Evolutionary conservation across 1,284 basidiomycete species (phyloP).

Genomic region (Naganishia sp.): DNA sequence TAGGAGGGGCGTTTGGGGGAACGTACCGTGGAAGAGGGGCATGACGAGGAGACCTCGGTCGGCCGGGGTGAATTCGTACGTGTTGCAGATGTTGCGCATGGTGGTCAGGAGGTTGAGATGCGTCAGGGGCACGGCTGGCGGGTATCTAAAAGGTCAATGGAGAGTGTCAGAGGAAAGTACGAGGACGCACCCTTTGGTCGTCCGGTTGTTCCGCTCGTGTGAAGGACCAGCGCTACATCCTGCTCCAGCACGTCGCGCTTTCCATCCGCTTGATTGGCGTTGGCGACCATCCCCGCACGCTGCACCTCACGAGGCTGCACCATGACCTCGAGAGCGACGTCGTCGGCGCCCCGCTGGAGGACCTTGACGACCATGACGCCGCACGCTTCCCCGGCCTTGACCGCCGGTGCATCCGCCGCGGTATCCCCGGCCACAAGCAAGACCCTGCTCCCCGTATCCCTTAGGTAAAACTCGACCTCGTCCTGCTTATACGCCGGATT

Average conservation of each 20-base stretch:
- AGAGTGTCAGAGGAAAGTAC: not conserved
- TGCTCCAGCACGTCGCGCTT: conserved; percentile 44
- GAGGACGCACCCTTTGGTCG: conserved; percentile 49
- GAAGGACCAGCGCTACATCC: conserved; percentile 62
- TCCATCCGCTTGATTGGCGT: conserved; percentile 22
- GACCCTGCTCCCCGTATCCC: conserved; percentile 50
- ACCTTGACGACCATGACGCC: conserved; percentile 34
- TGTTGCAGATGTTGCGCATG: conserved; percentile 61
- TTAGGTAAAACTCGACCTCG: conserved; percentile 53
- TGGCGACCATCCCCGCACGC: conserved; percentile 22
- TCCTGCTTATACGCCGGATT: conserved; percentile 54
- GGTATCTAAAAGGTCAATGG: not conserved
- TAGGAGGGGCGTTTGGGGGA: not conserved
- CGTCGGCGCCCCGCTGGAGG: too few relatives aligned
- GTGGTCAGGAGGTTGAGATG: conserved; percentile 64
- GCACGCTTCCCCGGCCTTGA: conserved; percentile 41
- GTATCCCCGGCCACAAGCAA: conserved; percentile 35
- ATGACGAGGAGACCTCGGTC: conserved; percentile 62
- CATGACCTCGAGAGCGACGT: too few relatives aligned
- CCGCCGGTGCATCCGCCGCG: conserved; percentile 31
- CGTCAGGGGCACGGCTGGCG: conserved; percentile 63
- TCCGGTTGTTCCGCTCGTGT: conserved; percentile 63
- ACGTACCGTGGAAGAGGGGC: conserved; percentile 64
- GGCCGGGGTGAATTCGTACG: conserved; percentile 59
- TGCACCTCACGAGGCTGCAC: too few relatives aligned